Base-by-base conservation (phyloP, 129 eudicot genomes). In the Escallonia herrerae region DNA sequence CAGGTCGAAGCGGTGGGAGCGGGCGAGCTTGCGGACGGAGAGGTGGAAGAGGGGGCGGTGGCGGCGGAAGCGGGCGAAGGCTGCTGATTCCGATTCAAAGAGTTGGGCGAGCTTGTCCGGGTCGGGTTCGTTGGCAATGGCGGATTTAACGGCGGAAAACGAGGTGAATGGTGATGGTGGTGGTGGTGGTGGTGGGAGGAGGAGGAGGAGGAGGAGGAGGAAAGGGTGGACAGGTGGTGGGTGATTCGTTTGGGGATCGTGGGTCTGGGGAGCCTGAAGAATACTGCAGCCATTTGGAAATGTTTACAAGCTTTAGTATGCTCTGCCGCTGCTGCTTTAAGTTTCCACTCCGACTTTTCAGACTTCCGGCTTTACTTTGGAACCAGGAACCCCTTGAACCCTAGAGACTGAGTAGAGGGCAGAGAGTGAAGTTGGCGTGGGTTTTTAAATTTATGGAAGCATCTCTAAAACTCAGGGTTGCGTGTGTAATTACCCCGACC, bases 31-130 rank as follows among this genome's bases (percentile, higher is more conserved):
- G 62, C 69, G 77, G 15, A 81, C 72, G 8, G 83, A 71, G 57
- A 72, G 73, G 43, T 68, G 74, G 66, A 73, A 67, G 43, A 81
- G 65, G 40, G 86, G 83, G 2, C 74, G 78, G 54, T 74, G 66
- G 67, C 86, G 86, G 54, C 74, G 70, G 47, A 70, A 81, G 1
- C 66, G 59, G 68, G 86, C 77, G 9, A 73, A 67, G 5, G 86
- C 63, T 57, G 74, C 39, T 39, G 74, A 71, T 22, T 22, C 33
- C 7, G 77, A 74, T 59, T 74, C 66, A 62, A 81, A 65, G 43
- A 81, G 62, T 0, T 66, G 66, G 10, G 86, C 80, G 70, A 81
- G 15, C 63, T 77, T 81, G 22, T 50, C 14, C 4, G 86, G 86
- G 69, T 81, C 80, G 40, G 51, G 22, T n/a, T 73, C 80, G 38